Base-by-base conservation (phyloP, 164 flowering plant species). In the Chimonanthus salicifolius region DNA sequence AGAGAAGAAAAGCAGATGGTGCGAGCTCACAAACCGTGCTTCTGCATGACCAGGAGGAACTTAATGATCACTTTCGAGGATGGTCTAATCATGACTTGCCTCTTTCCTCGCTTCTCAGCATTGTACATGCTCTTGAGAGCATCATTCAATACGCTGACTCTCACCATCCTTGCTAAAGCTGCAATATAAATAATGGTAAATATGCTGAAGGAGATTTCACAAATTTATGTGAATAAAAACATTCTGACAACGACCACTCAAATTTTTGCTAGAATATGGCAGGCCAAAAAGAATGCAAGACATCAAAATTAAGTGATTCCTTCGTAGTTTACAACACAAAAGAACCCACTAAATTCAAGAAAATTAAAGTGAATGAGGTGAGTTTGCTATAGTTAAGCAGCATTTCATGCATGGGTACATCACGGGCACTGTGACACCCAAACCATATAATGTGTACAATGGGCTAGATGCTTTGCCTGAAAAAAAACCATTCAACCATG, bases 51-150 rank as follows among this genome's bases (percentile, higher is more conserved):
- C 63, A 74, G 64, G 43, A 80, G 78, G 49, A 80, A 80, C 80
- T 80, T 80, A 65, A 80, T 77, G 54, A 80, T 72, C 65, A 79
- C 77, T 71, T 77, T 76, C 15, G 78, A 76, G 44, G 84, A 82
- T 64, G 84, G 84, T 60, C 84, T 68, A 45, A 82, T 79, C 80
- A 82, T 71, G 71, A 82, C 84, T 70, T 79, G 84, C n/a, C 84
- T 75, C 75, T 79, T 79, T 10, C 84, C 84, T 8, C 77, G 62
- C 71, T 82, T 79, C 77, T 79, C 84, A 8, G 84, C 84, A 72
- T 82, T 82, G 73, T 79, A 77, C 78, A 82, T 82, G 79, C 84
- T 79, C 64, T 82, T 82, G 15, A 82, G 80, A 69, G 84, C 82
- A 82, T 82, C 83, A 65, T 78, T 80, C 65, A 80, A 62, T 20